Evolutionary conservation across 768 basidiomycete genomes (phyloP).

Genomic region (Paxillus rubicundulus): DNA sequence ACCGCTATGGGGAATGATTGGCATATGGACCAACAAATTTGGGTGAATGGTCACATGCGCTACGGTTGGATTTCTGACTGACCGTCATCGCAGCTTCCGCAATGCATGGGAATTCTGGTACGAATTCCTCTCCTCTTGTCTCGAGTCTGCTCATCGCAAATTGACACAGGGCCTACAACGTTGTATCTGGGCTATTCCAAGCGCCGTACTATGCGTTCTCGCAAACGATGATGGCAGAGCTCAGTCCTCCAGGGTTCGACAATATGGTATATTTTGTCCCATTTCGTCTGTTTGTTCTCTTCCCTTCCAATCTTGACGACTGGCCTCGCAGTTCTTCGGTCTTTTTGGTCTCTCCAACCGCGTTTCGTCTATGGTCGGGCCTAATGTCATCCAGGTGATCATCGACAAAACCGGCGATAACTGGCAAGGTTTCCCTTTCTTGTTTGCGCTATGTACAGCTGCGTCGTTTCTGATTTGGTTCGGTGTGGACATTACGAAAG

Average conservation of each 20-base stretch:
- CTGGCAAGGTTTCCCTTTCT: conserved; percentile 84
- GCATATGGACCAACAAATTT: conserved; percentile 73
- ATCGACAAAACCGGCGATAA: conserved; percentile 70
- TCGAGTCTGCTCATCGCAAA: background rate
- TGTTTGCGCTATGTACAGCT: conserved; percentile 65
- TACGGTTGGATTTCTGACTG: conserved; percentile 1
- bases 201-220: conserved; percentile 87
- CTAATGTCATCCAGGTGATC: conserved; percentile 82
- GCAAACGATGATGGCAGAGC: conserved; percentile 87
- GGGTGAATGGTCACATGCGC: conserved; percentile 46
- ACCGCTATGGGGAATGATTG: conserved; percentile 84
- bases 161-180: conserved; percentile 64
- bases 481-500: conserved; percentile 60
- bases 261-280: conserved; percentile 52
- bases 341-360: conserved; percentile 83
- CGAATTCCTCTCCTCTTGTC: conserved; percentile 5
- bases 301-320: background rate
- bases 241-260: conserved; percentile 84
- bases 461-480: conserved; percentile 81
- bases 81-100: conserved; percentile 50
- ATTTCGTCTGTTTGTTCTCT: background rate
- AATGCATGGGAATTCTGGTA: conserved; percentile 88
- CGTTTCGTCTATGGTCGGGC: conserved; percentile 84
- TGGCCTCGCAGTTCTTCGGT: conserved; percentile 66
- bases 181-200: conserved; percentile 79